phyloP scores from a whole-genome alignment of 805 yeast genomes.

The Pichia insulana region DNA sequence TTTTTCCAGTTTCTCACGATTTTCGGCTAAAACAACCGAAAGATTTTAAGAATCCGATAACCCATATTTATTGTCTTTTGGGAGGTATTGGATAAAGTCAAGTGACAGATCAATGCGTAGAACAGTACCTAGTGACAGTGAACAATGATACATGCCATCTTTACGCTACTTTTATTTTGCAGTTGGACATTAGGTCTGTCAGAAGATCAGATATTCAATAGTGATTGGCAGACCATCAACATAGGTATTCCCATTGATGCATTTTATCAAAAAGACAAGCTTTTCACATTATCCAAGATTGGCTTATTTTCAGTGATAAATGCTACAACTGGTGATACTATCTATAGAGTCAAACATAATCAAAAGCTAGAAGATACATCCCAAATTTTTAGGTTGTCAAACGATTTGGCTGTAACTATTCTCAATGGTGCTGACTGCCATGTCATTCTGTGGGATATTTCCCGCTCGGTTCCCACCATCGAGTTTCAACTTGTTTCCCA shows the following conservation, averaged over 20 bases:
- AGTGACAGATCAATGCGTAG: no score
- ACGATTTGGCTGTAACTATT: constrained; percentile 11
- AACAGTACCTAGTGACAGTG: no score
- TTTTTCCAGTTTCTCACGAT: no score
- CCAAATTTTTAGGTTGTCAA: constrained; percentile 8
- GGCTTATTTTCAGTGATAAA: constrained; percentile 23
- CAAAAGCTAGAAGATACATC: constrained; percentile 8
- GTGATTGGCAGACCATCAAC: constrained; percentile 46
- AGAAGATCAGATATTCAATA: constrained; percentile 44
- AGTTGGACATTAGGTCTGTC: constrained; percentile 5
- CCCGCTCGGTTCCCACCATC: constrained; percentile 8
- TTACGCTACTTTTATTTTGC: neutral
- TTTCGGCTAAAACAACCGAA: no score
- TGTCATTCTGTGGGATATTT: constrained; percentile 16
- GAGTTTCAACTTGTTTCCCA: constrained; percentile 15
- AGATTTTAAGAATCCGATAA: no score
- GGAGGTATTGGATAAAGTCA: no score
- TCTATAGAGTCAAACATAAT: constrained; percentile 26
- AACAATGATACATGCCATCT: neutral
- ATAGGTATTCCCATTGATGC: constrained; percentile 31
- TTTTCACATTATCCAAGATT: constrained; percentile 22
- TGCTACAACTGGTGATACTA: constrained; percentile 19
- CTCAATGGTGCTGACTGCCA: constrained; percentile 13
- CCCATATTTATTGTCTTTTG: no score
- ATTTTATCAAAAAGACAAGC: constrained; percentile 9